Evolutionary conservation across 139 green algal species (phyloP).

Genomic region (Pleodorina starrii): DNA sequence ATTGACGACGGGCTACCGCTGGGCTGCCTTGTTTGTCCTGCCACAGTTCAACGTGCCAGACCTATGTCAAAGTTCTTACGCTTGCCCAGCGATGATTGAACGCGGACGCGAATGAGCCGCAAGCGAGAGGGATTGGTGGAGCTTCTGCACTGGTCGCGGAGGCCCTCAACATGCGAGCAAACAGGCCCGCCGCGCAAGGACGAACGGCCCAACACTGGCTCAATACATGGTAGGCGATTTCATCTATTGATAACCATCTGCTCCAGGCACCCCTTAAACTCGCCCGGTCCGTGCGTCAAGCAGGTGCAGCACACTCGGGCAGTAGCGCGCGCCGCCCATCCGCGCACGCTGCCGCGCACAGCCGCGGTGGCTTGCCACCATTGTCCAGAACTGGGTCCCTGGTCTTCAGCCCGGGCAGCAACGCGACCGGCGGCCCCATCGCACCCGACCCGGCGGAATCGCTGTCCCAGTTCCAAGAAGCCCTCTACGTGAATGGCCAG

Average conservation of each 20-base stretch:
- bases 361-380: conserved; percentile 19
- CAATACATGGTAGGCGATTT: background rate
- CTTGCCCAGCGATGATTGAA: no score
- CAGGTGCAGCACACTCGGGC: background rate
- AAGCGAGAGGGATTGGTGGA: conserved; percentile 6
- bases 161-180: conserved; percentile 33
- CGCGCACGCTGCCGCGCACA: background rate
- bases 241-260: background rate
- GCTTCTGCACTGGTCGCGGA: conserved; percentile 28
- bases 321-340: background rate
- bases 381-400: conserved; percentile 8
- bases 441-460: background rate
- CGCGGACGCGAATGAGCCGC: conserved; percentile 7
- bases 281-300: no score
- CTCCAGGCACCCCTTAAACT: no score
- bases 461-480: conserved; percentile 8
- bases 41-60: no score
- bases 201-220: conserved; percentile 5
- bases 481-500: background rate
- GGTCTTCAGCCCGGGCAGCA: background rate
- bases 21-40: no score
- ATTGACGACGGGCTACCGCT: no score
- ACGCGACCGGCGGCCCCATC: background rate
- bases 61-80: no score
- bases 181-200: background rate